Base-by-base conservation (phyloP, 2,329 filamentous ascomycete species). In the Pseudogymnoascus sp. region DNA sequence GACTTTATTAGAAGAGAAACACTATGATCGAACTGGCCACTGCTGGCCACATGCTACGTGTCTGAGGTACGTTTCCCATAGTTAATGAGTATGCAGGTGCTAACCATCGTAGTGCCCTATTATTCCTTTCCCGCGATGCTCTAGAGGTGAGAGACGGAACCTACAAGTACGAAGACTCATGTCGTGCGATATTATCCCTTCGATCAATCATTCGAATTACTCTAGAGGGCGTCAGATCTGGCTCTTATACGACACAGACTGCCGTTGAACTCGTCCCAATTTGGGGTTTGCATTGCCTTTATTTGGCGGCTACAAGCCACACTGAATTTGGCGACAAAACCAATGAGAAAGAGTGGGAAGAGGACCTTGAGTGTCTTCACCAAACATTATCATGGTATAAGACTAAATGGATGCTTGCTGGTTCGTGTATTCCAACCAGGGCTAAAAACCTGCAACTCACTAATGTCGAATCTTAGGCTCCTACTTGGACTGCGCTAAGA, bases 31-130 rank as follows among this genome's bases (percentile, higher is more conserved):
- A 35, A 56, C 50, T 56, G 28, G 50, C 16, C 50, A 56, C 28
- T 56, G 50, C 28, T 56, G 50, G 50, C 50, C 50, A 56, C 50
- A 56, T 56, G 50, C 28, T 33, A 56, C 50, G 16, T 56, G 50
- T 33, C 21, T 56, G 50, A 56, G 50, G 50, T 56, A 56, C 16
- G 16, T 12, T 33, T 33, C 1, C 28, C 16, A 18, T 21, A 21
- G 10, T 21, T 8, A 12, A 33, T 33, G 28, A 7, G 14, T 33
- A 56, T 33, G 3, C 11, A 21, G 16, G 50, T 56, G 16, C n/a
- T 56, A 18, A 56, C 50, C 8, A 14, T 21, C 2, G 11, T 14
- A 56, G 50, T 35, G 50, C 50, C 16, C 16, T 56, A 21, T 14
- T 56, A 14, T 56, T 56, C 18, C 50, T 56, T 21, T 33, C 50